Evolutionary conservation across 768 basidiomycete species (phyloP).

Genomic region (Boletus tomentosulus): DNA sequence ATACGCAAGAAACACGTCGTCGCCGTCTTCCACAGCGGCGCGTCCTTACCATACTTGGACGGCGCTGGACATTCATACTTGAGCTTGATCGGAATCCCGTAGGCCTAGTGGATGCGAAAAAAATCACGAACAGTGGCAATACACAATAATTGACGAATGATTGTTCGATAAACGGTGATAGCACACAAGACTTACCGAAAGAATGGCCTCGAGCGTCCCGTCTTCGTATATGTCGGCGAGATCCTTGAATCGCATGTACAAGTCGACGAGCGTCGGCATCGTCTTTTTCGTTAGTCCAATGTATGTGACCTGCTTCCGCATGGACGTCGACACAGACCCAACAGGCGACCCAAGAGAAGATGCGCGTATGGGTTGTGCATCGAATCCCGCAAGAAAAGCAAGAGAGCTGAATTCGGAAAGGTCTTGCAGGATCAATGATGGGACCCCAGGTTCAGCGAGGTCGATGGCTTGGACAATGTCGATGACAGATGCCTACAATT

Average conservation of each 20-base stretch:
- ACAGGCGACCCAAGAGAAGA: conserved; percentile 10
- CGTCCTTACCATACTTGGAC: conserved; percentile 82
- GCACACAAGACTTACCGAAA: conserved; percentile 50
- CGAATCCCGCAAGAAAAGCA: conserved; percentile 81
- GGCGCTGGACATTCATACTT: conserved; percentile 93
- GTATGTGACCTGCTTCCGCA: conserved; percentile 74
- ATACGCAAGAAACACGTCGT: conserved; percentile 71
- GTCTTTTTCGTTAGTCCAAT: conserved; percentile 84
- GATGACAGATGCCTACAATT: conserved; percentile 61
- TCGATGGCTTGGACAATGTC: conserved; percentile 68
- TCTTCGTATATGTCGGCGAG: conserved; percentile 63
- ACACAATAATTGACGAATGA: neutral
- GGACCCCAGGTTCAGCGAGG: conserved; percentile 52
- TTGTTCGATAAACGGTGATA: neutral
- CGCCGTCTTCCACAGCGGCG: conserved; percentile 94
- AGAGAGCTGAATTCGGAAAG: conserved; percentile 82
- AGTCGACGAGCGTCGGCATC: conserved; percentile 80
- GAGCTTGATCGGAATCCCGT: conserved; percentile 86
- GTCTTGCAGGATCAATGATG: conserved; percentile 77
- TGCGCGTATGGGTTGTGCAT: conserved; percentile 35
- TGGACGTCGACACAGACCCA: conserved; percentile 11
- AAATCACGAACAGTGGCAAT: neutral
- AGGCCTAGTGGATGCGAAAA: conserved; percentile 51
- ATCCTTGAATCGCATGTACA: conserved; percentile 66
- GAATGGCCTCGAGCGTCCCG: conserved; percentile 79